Conservation (phyloP, 352 stramenopile species). For the Phytophthora sp. region DNA sequence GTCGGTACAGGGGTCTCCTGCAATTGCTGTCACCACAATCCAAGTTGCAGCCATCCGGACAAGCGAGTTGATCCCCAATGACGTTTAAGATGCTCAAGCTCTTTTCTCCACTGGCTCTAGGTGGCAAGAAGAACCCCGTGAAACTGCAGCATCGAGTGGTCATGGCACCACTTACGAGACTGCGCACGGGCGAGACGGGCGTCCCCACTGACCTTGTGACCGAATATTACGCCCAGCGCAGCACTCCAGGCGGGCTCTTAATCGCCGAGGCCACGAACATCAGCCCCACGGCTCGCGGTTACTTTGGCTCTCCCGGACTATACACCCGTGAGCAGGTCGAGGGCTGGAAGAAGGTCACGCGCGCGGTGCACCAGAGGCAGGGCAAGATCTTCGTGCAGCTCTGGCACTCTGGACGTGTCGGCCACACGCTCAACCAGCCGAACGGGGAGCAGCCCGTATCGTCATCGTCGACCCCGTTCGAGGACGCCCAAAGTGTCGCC, state of each 20-base stretch:
- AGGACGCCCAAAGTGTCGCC: conserved; percentile 20
- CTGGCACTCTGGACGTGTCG: conserved; percentile 82
- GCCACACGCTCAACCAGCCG: conserved; percentile 67
- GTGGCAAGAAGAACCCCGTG: conserved; percentile 44
- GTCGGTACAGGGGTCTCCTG: too few relatives aligned
- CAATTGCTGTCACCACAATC: conserved; percentile 14
- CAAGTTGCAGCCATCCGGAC: conserved; percentile 3
- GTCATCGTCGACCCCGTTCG: conserved; percentile 37
- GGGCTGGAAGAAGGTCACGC: conserved; percentile 62
- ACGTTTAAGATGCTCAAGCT: conserved; percentile 41
- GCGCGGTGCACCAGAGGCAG: conserved; percentile 76
- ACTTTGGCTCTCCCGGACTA: conserved; percentile 57
- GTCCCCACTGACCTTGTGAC: conserved; percentile 44
- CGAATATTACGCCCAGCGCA: conserved; percentile 68
- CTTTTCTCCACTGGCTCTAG: conserved; percentile 52
- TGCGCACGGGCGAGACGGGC: conserved; percentile 40
- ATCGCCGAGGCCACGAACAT: conserved; percentile 71
- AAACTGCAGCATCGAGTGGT: conserved; percentile 61
- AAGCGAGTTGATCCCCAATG: conserved; percentile 5
- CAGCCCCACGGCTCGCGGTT: conserved; percentile 42
- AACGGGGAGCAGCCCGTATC: conserved; percentile 56
- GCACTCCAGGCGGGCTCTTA: conserved; percentile 57
- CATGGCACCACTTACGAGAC: conserved; percentile 68
- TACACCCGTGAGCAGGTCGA: conserved; percentile 53
- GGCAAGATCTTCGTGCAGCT: conserved; percentile 86